phyloP scores from a whole-genome alignment of 129 eudicot genomes.

The Chrysanthemum lavandulifolium region DNA sequence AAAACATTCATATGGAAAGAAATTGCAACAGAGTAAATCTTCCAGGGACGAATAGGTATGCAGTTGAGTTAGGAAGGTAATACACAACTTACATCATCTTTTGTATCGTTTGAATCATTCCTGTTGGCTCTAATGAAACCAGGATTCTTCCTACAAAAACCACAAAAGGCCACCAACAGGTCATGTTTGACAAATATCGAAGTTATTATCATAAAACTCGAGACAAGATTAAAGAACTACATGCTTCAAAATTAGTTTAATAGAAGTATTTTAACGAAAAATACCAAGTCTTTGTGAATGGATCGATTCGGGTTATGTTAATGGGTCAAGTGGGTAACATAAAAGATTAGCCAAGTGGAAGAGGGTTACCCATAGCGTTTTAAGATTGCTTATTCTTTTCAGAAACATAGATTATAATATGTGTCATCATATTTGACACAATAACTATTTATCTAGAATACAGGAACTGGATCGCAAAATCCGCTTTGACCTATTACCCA shows the following conservation, averaged over 20 bases:
- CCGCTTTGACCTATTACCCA: background rate
- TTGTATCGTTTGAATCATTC: constrained; percentile 66
- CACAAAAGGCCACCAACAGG: constrained; percentile 29
- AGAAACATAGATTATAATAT: too few species aligned
- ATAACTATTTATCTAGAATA: too few species aligned
- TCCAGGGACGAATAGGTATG: constrained; percentile 10
- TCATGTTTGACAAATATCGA: constrained; percentile 9
- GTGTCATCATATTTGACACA: too few species aligned
- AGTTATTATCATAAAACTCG: background rate
- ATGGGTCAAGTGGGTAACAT: too few species aligned
- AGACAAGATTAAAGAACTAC: constrained; percentile 12
- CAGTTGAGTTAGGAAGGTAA: constrained; percentile 9
- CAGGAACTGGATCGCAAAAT: too few species aligned
- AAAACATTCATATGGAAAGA: constrained; percentile 18
- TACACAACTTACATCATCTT: constrained; percentile 76
- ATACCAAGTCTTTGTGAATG: background rate
- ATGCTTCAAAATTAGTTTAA: background rate
- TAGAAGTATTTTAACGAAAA: background rate
- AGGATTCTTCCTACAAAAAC: constrained; percentile 81
- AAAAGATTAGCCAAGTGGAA: too few species aligned
- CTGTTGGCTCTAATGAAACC: constrained; percentile 80
- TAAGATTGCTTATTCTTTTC: too few species aligned
- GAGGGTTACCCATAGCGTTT: too few species aligned
- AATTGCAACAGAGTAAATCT: constrained; percentile 2
- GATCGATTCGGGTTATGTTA: too few species aligned